A percentile compares a stretch with the other conserved stretches of the same genome.
phyloP scores from a whole-genome alignment of 495 filamentous ascomycete genomes.

The Neurospora sp. region DNA sequence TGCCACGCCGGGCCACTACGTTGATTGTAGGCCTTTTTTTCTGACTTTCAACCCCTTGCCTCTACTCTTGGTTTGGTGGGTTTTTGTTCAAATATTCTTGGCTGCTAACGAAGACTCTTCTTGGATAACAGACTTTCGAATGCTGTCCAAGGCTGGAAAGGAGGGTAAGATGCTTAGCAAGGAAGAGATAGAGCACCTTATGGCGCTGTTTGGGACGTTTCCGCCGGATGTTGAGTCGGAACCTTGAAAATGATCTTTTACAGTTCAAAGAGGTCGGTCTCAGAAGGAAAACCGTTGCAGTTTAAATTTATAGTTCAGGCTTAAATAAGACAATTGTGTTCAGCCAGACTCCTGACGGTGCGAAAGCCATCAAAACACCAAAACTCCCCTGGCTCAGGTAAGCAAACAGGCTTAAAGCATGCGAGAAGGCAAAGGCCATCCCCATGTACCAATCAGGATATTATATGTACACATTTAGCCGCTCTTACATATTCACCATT shows the following conservation, averaged over 20 bases:
- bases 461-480: background rate
- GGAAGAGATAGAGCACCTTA: conserved; percentile 18
- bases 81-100: background rate
- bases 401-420: background rate
- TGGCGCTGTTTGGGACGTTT: conserved; percentile 28
- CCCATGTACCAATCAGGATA: background rate
- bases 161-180: conserved; percentile 12
- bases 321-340: background rate
- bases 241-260: conserved; percentile 7
- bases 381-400: background rate
- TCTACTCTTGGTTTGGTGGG: background rate
- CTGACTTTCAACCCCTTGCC: background rate
- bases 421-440: background rate
- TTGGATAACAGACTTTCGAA: conserved; percentile 16
- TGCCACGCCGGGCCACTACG: conserved; percentile 32
- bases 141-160: conserved; percentile 19
- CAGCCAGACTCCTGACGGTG: background rate
- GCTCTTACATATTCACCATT: background rate
- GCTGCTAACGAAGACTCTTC: background rate
- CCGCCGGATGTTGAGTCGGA: conserved; percentile 23
- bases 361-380: background rate
- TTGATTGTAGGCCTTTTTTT: background rate
- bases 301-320: background rate
- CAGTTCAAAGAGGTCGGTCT: background rate
- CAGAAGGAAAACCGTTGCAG: background rate